Percentiles rank a stretch among this genome's conserved stretches.
Conservation (phyloP, 257 asterid genomes). For the Ligustrum vulgare region DNA sequence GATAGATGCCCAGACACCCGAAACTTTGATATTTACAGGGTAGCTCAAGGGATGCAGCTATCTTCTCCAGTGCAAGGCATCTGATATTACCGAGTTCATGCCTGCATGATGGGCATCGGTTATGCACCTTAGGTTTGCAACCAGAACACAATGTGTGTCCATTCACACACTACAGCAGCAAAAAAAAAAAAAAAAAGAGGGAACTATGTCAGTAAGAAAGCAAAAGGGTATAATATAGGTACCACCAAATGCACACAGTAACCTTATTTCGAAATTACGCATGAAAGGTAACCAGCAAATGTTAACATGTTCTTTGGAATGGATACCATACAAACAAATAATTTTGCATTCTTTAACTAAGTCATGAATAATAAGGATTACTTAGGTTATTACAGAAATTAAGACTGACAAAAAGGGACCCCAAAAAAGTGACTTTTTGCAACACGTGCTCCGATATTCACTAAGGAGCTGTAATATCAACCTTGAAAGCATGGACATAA, state of each 20-base stretch:
- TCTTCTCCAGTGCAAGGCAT: conserved; percentile 47
- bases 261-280: not conserved
- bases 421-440: no score
- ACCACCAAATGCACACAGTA: not conserved
- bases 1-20: conserved; percentile 44
- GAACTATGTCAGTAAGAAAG: not conserved
- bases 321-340: not conserved
- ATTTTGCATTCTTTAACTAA: not conserved
- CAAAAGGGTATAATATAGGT: not conserved
- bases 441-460: no score
- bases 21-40: conserved; percentile 43
- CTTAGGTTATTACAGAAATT: not conserved
- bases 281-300: not conserved
- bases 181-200: not conserved
- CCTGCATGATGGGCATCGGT: conserved; percentile 50
- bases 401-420: not conserved
- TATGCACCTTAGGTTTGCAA: conserved; percentile 48
- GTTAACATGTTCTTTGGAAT: not conserved
- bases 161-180: conserved; percentile 35
- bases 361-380: not conserved
- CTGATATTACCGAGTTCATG: conserved; percentile 49
- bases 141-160: conserved; percentile 52
- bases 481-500: no score
- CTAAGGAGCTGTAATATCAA: no score
- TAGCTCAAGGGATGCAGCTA: conserved; percentile 49